Evolutionary conservation across 139 green algal species (phyloP), one percentile per base, ranked within the genome.

Genomic region (Picochlorum sp.): DNA sequence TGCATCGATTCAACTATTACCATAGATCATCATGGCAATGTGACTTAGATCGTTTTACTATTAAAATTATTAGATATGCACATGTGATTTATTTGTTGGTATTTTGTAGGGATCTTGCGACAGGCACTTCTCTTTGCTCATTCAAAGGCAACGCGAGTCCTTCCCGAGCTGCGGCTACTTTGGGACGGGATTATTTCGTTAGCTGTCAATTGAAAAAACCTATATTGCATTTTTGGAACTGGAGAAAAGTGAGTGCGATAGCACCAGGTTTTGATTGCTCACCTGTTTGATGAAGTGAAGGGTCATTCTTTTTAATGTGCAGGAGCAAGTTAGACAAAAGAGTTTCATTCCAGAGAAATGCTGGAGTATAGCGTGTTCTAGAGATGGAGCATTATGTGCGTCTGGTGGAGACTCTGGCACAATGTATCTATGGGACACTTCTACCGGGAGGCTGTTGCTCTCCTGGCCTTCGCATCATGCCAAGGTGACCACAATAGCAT

Each of bases 401-500:
- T 82, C 32, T 0, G 89, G 89, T n/a, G 74, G 75, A 24, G 59
- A 54, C 22, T 89, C 76, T 8, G 89, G 89, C 1, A 64, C 65
- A 0, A 36, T 89, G 0, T 85, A 87, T 60, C 13, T 90, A 16
- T 96, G 87, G 88, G 82, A 94, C n/a, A 44, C 68, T 1, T 65
- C 58, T 7, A 81, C 67, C 0, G 90, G 90, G 1, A 62, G 70
- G 7, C 71, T 97, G 31, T 67, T 97, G 57, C 69, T 72, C 7
- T 76, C 30, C 14, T 96, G 89, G 90, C 56, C 77, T 7, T 83
- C 78, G 2, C 89, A 97, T 70, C 97, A 94, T 79, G 90, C 90
- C 74, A 69, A 74, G 18, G 75, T 90, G 8, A 82, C 77, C 3
- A 63, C 47, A 20, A 70, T 96, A 24, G 59, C 70, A 0, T 91